These are phyloP conservation scores for Fragaria ananassa DNA, from an alignment of 306 rosid genomes.

Conservation along the genomic window DNA sequence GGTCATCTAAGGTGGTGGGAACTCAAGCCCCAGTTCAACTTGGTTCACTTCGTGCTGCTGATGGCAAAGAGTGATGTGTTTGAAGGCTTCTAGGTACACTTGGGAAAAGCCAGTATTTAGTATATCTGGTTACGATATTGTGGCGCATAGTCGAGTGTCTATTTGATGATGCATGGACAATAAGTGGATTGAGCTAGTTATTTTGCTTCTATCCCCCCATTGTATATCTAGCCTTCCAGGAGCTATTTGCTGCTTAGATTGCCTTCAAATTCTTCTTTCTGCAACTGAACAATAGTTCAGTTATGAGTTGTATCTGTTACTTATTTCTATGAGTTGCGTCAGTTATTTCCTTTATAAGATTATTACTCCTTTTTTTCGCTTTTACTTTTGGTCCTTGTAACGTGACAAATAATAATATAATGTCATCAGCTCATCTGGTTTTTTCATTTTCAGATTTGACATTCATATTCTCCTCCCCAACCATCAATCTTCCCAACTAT, in stretches of 20 bases:
- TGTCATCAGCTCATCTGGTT: background rate
- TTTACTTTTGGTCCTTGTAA: background rate
- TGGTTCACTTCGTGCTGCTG: constrained; percentile 92
- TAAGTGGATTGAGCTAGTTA: background rate
- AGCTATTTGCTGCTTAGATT: constrained; percentile 21
- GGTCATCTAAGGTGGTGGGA: constrained; percentile 92
- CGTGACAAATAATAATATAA: background rate
- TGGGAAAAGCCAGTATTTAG: constrained; percentile 12
- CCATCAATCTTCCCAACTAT: background rate
- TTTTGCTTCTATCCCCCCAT: constrained; percentile 6
- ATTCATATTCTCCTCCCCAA: background rate
- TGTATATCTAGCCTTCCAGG: constrained; percentile 16
- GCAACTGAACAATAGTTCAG: background rate
- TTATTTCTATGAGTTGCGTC: background rate
- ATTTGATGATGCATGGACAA: constrained; percentile 17
- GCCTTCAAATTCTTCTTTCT: constrained; percentile 11
- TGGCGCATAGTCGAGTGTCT: constrained; percentile 10
- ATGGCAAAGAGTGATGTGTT: constrained; percentile 66
- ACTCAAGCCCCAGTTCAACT: constrained; percentile 98
- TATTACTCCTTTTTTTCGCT: background rate
- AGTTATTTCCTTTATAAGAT: background rate
- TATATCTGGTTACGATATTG: constrained; percentile 13
- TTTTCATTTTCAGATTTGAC: background rate
- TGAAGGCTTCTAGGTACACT: constrained; percentile 9
- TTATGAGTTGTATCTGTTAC: background rate